Evolutionary conservation across 768 basidiomycete species (phyloP).

Genomic region (Sutorius australiensis): DNA sequence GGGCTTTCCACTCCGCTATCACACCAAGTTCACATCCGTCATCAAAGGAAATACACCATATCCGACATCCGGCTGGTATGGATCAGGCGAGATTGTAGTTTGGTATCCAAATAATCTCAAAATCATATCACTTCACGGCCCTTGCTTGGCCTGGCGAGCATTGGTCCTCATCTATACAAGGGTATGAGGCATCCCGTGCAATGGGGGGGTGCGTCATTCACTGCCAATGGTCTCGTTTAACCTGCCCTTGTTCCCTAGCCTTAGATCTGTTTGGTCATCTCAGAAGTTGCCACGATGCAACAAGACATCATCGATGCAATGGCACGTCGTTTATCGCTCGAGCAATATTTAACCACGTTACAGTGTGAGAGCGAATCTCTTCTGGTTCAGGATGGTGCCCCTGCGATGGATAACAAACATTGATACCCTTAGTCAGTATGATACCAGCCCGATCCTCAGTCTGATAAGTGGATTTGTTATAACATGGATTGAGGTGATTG

Average conservation of each 20-base stretch:
- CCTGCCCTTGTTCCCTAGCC: neutral
- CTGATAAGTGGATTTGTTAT: too few species aligned
- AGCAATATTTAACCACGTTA: neutral
- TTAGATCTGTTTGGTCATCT: neutral
- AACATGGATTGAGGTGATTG: too few species aligned
- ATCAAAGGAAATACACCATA: too few species aligned
- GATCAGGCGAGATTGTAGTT: neutral
- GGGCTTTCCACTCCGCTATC: too few species aligned
- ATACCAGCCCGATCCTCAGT: too few species aligned
- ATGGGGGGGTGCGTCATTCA: too few species aligned
- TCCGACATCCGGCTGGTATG: too few species aligned
- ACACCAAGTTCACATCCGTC: too few species aligned
- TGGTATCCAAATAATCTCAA: neutral
- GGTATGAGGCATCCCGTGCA: neutral
- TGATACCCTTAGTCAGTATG: constrained; percentile 1
- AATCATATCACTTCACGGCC: neutral
- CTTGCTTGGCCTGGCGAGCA: neutral
- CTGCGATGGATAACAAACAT: too few species aligned
- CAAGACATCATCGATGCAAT: constrained; percentile 3
- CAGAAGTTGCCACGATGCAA: constrained; percentile 2
- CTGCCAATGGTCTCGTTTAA: neutral
- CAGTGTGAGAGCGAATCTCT: constrained; percentile 4
- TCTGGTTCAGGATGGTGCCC: neutral
- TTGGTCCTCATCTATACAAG: neutral
- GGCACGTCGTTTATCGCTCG: neutral